These are phyloP conservation scores for Starmerella bacillaris DNA, from an alignment of 805 yeast species.

Conservation along the genomic window DNA sequence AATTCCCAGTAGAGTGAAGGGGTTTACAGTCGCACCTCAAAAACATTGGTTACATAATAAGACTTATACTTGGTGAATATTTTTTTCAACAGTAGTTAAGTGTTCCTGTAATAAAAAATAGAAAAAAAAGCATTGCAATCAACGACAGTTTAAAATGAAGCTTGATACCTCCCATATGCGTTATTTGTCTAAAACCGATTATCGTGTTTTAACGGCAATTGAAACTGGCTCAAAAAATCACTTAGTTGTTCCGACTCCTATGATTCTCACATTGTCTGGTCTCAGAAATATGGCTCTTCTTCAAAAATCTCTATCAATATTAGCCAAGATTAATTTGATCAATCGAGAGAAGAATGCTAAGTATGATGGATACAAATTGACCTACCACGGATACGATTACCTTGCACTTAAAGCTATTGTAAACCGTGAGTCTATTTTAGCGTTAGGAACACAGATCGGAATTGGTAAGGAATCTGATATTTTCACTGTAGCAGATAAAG, in stretches of 20 bases:
- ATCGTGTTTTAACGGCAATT: conserved; percentile 62
- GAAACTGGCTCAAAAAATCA: conserved; percentile 86
- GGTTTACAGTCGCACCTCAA: too few relatives aligned
- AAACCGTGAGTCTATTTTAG: conserved; percentile 51
- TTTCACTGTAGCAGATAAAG: conserved; percentile 53
- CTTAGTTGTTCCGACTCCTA: conserved; percentile 77
- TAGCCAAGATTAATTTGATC: conserved; percentile 71
- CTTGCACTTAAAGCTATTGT: conserved; percentile 74
- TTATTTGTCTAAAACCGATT: conserved; percentile 78
- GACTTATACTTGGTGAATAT: too few relatives aligned
- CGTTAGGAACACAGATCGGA: conserved; percentile 76
- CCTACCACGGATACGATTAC: conserved; percentile 82
- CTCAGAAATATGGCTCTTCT: conserved; percentile 60
- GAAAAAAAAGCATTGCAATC: too few relatives aligned
- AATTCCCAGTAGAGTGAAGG: too few relatives aligned
- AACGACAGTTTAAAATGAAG: too few relatives aligned
- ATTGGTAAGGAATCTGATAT: conserved; percentile 97
- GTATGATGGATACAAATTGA: conserved; percentile 83
- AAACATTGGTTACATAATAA: too few relatives aligned
- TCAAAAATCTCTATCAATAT: conserved; percentile 57
- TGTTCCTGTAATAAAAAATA: too few relatives aligned
- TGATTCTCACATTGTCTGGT: conserved; percentile 68
- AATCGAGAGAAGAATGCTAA: conserved; percentile 72
- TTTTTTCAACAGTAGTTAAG: too few relatives aligned
- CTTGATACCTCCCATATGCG: conserved; percentile 86